phyloP scores from a whole-genome alignment of 768 basidiomycete species.

The Podaxis sp. region DNA sequence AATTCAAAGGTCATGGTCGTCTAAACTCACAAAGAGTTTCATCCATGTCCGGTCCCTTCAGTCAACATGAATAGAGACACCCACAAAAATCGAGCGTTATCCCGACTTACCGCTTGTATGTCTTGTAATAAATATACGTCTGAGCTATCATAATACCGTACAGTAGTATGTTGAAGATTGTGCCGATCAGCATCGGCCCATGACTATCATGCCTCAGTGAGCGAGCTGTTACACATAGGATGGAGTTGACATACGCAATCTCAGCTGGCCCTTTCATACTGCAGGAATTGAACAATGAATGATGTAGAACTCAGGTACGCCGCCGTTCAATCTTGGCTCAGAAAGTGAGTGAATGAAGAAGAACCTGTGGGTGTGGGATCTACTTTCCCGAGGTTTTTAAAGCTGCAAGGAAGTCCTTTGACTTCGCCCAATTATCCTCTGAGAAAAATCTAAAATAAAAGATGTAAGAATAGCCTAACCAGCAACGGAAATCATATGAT shows the following conservation, averaged over 20 bases:
- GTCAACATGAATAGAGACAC: background rate
- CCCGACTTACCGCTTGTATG: slow-evolving; percentile 30
- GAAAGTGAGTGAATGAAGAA: too few relatives aligned
- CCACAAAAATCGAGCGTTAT: background rate
- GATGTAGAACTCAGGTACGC: too few relatives aligned
- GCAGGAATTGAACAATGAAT: background rate
- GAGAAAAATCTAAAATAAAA: too few relatives aligned
- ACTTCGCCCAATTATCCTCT: too few relatives aligned
- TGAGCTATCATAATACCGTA: slow-evolving; percentile 53
- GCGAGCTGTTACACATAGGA: background rate
- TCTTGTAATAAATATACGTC: slow-evolving; percentile 45
- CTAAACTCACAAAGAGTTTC: slow-evolving; percentile 39
- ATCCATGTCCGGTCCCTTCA: slow-evolving; percentile 47
- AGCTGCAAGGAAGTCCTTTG: too few relatives aligned
- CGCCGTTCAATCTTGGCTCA: too few relatives aligned
- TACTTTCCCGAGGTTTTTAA: too few relatives aligned
- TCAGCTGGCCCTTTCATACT: background rate
- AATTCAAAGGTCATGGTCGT: background rate
- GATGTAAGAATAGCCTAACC: too few relatives aligned
- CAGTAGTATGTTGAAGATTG: slow-evolving; percentile 43
- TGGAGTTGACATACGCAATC: background rate
- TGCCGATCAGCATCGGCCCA: slow-evolving; percentile 51
- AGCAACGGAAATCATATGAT: too few relatives aligned
- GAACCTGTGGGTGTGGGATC: too few relatives aligned
- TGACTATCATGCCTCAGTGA: slow-evolving; percentile 31